Conservation (phyloP, 352 stramenopile species). For the Globisporangium recalcitrans region DNA sequence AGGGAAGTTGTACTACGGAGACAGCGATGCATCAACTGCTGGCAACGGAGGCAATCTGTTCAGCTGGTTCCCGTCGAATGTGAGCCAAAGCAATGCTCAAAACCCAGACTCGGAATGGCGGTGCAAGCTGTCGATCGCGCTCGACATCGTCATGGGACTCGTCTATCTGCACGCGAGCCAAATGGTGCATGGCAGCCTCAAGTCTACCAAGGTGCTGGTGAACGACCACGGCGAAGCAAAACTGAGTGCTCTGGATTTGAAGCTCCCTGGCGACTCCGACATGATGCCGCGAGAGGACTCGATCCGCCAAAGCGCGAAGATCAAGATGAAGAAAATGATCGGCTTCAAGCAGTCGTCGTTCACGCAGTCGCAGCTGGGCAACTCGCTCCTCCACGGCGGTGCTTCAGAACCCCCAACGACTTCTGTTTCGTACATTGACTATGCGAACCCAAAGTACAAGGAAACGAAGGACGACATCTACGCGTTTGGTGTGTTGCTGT, state of each 20-base stretch:
- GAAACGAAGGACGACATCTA: conserved; percentile 46
- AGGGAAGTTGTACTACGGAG: conserved; percentile 41
- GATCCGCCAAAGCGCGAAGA: conserved; percentile 35
- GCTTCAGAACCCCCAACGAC: neutral
- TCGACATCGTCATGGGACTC: conserved; percentile 77
- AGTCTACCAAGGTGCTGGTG: conserved; percentile 59
- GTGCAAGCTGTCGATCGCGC: conserved; percentile 70
- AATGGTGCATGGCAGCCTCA: conserved; percentile 53
- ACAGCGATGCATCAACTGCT: conserved; percentile 15
- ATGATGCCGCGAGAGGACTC: conserved; percentile 30
- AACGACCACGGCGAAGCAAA: conserved; percentile 76
- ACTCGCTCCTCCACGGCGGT: conserved; percentile 15
- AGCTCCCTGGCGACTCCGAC: conserved; percentile 20
- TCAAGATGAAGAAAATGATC: conserved; percentile 30
- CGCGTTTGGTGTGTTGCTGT: conserved; percentile 65
- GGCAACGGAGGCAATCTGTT: conserved; percentile 40
- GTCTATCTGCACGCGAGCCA: conserved; percentile 69
- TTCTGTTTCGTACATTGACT: neutral
- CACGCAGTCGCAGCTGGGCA: conserved; percentile 20
- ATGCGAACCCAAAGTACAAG: neutral
- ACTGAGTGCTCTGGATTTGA: conserved; percentile 63
- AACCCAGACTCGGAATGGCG: conserved; percentile 50
- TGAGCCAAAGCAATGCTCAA: conserved; percentile 19
- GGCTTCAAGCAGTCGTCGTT: conserved; percentile 26
- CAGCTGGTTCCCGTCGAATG: conserved; percentile 44